Percentiles rank a stretch among this genome's conserved stretches.
Evolutionary conservation across 192 early-diverging fungal species (phyloP).

Genomic region (Coemansia sp.): DNA sequence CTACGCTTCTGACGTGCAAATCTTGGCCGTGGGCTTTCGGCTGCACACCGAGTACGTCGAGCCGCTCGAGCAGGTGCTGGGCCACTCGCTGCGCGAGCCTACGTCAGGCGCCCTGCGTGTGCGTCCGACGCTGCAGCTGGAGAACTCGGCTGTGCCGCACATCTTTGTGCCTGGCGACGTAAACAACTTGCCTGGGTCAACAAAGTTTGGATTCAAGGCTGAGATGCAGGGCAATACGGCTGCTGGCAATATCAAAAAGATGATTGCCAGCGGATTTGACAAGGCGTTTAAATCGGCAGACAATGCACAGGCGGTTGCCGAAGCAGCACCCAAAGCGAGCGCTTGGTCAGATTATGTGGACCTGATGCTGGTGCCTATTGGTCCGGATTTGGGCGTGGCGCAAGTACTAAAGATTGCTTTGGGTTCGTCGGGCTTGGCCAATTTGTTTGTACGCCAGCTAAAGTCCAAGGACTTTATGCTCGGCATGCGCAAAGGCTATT

Average conservation of each 20-base stretch:
- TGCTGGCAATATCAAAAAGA: conserved; percentile 32
- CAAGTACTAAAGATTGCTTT: conserved; percentile 40
- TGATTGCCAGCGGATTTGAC: conserved; percentile 38
- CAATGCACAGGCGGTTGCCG: not conserved
- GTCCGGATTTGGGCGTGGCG: conserved; percentile 34
- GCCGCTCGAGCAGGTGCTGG: conserved; percentile 31
- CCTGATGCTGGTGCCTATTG: conserved; percentile 46
- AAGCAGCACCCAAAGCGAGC: conserved; percentile 18
- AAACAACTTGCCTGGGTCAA: conserved; percentile 42
- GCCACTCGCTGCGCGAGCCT: conserved; percentile 25
- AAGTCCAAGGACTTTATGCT: conserved; percentile 49
- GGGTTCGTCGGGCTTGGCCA: conserved; percentile 17
- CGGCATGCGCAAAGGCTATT: conserved; percentile 39
- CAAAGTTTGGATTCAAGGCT: conserved; percentile 52
- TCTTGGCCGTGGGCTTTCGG: conserved; percentile 50
- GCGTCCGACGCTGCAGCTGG: conserved; percentile 56
- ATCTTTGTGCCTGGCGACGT: conserved; percentile 62
- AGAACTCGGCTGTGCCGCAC: conserved; percentile 41
- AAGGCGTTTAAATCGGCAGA: not conserved
- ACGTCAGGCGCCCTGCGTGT: conserved; percentile 47
- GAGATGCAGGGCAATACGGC: conserved; percentile 49
- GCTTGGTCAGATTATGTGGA: conserved; percentile 41
- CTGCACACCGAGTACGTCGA: conserved; percentile 56
- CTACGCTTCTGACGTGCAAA: conserved; percentile 61
- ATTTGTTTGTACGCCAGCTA: conserved; percentile 33